Conservation (phyloP, 768 basidiomycete genomes). For the Mrakia blollopis region DNA sequence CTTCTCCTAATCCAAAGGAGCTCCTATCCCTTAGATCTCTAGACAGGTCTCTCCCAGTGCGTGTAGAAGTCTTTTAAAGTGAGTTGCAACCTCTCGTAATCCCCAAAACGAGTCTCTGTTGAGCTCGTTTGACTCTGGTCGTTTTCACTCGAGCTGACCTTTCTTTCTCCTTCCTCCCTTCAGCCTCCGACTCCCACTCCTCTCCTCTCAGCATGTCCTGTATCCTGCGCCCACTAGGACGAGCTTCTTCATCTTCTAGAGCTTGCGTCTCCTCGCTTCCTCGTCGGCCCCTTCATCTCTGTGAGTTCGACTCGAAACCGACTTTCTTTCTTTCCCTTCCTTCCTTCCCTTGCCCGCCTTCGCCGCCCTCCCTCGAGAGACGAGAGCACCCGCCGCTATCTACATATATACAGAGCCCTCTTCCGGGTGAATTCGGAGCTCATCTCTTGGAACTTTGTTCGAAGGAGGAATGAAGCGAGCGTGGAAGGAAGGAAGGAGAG, state of each 20-base stretch:
- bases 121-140: neutral
- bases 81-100: neutral
- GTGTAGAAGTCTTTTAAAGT: neutral
- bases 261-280: neutral
- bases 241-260: neutral
- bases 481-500: too few species aligned
- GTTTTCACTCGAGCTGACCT: slow-evolving; percentile 6
- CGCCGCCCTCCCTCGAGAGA: too few species aligned
- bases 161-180: neutral
- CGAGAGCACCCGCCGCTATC: too few species aligned
- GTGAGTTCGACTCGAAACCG: neutral
- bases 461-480: too few species aligned
- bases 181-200: neutral
- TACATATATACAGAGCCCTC: too few species aligned
- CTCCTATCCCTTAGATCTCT: too few species aligned
- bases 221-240: neutral
- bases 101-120: neutral
- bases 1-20: too few species aligned
- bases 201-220: neutral
- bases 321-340: neutral
- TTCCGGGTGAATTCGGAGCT: too few species aligned
- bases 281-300: neutral
- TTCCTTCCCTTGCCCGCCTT: neutral
- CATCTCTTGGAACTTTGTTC: too few species aligned
- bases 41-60: neutral